These are phyloP conservation scores for Gregarina niphandrodes DNA, from an alignment of 169 alveolate species.

Conservation along the genomic window DNA sequence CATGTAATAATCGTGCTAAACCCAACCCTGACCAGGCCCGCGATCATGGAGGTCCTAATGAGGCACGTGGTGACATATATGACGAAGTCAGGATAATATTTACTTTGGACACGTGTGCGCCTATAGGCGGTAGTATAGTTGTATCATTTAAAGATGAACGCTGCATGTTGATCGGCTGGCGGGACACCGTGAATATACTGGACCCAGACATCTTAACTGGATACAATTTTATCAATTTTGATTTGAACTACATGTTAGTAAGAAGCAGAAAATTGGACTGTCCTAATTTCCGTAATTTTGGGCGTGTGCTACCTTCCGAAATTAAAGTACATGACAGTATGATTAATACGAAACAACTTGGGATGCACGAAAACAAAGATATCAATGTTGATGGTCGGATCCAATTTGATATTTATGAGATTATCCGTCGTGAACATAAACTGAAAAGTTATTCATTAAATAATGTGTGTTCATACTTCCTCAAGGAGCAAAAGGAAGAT, in stretches of 20 bases:
- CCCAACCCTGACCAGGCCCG: no score
- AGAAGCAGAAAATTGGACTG: slow-evolving; percentile 45
- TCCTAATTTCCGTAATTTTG: slow-evolving; percentile 7
- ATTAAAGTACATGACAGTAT: slow-evolving; percentile 45
- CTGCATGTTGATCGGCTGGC: slow-evolving; percentile 22
- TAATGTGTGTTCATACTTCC: slow-evolving; percentile 78
- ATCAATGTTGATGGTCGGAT: slow-evolving; percentile 80
- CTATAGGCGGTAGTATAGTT: slow-evolving; percentile 53
- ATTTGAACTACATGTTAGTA: slow-evolving; percentile 70
- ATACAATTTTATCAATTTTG: slow-evolving; percentile 90
- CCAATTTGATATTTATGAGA: slow-evolving; percentile 77
- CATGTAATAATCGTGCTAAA: no score
- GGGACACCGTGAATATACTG: slow-evolving; percentile 14
- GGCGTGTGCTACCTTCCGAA: slow-evolving; percentile 1
- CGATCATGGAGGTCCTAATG: no score
- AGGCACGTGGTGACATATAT: no score
- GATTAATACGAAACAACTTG: slow-evolving; percentile 59
- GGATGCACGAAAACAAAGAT: slow-evolving; percentile 67
- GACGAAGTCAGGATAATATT: no score
- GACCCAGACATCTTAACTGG: slow-evolving; percentile 93
- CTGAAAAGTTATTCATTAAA: slow-evolving; percentile 82
- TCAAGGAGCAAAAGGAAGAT: slow-evolving; percentile 93
- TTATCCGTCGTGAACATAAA: slow-evolving; percentile 81
- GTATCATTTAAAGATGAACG: slow-evolving; percentile 48
- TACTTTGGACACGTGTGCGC: slow-evolving; percentile 48